Percentiles rank a stretch among this genome's conserved stretches.
Evolutionary conservation across 1,139 yeast genomes (phyloP).

Genomic region (Zygosaccharomyces pseudobailii): DNA sequence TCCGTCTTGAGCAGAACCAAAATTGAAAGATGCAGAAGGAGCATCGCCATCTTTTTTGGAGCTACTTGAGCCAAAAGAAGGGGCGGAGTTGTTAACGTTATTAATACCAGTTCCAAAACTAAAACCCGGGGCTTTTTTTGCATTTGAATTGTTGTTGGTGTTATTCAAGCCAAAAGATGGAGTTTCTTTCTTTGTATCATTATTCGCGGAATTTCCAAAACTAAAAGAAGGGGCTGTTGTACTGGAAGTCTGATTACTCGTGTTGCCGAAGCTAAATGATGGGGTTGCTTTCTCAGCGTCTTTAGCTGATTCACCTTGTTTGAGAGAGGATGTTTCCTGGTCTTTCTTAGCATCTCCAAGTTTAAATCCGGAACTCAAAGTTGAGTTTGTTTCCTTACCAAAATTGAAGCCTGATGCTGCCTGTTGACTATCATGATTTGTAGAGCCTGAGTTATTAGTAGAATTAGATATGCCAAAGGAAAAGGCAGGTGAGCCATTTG

Average conservation of each 20-base stretch:
- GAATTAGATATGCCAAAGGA: slow-evolving; percentile 16
- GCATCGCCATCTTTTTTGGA: background rate
- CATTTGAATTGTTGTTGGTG: no score
- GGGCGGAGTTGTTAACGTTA: background rate
- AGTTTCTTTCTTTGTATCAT: slow-evolving; percentile 1
- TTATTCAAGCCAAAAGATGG: background rate
- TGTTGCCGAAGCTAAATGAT: no score
- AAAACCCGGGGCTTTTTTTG: no score
- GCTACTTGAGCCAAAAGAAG: background rate
- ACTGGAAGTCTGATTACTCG: no score
- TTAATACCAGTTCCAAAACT: no score
- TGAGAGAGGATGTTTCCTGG: no score
- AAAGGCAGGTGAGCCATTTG: slow-evolving; percentile 18
- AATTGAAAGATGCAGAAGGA: background rate
- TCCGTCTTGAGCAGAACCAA: background rate
- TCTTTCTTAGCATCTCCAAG: no score
- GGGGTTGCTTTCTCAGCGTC: no score
- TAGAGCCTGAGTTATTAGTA: background rate
- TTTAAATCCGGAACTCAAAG: no score
- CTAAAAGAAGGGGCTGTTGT: slow-evolving; percentile 12
- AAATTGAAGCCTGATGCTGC: background rate
- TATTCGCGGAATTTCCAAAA: slow-evolving; percentile 31
- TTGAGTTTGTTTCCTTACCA: background rate
- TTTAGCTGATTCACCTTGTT: no score
- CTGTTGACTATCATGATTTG: no score